Percentiles rank a stretch among this genome's conserved stretches.
phyloP scores from a whole-genome alignment of 192 early-diverging fungal species.

The Coemansia sp. region DNA sequence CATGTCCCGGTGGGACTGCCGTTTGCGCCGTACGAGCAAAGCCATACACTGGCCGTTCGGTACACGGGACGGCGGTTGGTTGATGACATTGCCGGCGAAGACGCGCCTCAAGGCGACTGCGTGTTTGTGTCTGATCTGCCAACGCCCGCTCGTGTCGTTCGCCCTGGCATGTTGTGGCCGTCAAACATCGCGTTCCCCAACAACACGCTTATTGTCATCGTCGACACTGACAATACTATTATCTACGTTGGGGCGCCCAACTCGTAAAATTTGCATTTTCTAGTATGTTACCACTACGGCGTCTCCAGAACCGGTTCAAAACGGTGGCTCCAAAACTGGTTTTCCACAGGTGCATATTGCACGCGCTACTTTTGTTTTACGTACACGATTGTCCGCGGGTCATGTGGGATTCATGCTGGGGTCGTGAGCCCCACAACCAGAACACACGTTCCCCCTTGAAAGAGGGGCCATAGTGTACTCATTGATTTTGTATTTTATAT shows the following conservation, averaged over 20 bases:
- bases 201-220: conserved; percentile 38
- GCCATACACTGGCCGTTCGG: conserved; percentile 29
- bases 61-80: conserved; percentile 37
- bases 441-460: no score
- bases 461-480: no score
- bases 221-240: conserved; percentile 35
- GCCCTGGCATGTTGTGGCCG: conserved; percentile 46
- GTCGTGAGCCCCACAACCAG: no score
- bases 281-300: not conserved
- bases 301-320: no score
- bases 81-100: conserved; percentile 49
- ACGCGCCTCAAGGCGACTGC: conserved; percentile 3
- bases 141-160: conserved; percentile 30
- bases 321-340: no score
- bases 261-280: not conserved
- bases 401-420: no score
- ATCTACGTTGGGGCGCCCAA: conserved; percentile 29
- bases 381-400: no score
- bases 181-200: conserved; percentile 32
- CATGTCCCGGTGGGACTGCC: conserved; percentile 33
- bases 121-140: conserved; percentile 46
- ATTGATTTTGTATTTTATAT: not conserved
- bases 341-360: no score
- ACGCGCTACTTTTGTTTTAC: no score
- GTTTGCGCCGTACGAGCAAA: conserved; percentile 37